Evolutionary conservation across 2,329 filamentous ascomycete species (phyloP), one percentile per base, ranked within the genome.

Genomic region (Xylogone sp.): DNA sequence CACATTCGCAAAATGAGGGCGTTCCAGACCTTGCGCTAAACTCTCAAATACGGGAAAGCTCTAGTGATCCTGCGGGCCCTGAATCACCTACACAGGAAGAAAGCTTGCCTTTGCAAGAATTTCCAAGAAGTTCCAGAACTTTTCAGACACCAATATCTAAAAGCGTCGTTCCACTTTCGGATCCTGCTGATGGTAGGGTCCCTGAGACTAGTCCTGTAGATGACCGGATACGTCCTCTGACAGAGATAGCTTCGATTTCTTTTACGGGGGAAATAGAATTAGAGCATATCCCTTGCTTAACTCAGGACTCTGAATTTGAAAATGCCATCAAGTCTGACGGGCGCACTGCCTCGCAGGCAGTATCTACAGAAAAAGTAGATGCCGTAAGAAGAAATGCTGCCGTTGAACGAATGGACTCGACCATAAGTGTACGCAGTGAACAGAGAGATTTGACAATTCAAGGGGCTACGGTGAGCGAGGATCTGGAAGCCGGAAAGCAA

Each of bases 161-260:
- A 29, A 9, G 21, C 22, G 9, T 4, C 6, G 45, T 3, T 3
- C 24, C 20, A 6, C 16, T 51, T 12, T 54, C 52, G 1, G 52
- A 59, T 42, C 43, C 39, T 5, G 21, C 45, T 18, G 55, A 58
- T 22, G 49, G 34, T 8, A 61, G 53, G 7, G 48, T 67, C 10
- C 65, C 60, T n/a, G 65, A 67, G 45, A 66, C 64, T 3, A 65
- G 63, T 44, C 65, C 64, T n/a, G 43, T 52, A 5, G 51, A 52
- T 19, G 47, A 52, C 19, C 39, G 51, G 19, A 47, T 60, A 18
- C 53, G 58, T 3, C 57, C 60, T 2, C 61, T 66, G 54, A 53
- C 53, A 8, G 61, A 65, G 18, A 60, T 65, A 22, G 60, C 59
- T 21, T 53, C 50, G 20, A 43, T 64, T 3, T 65, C 62, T 3